A percentile compares a stretch with the other conserved stretches of the same genome.
These are phyloP conservation scores for Diutina ranongensis DNA, from an alignment of 1,139 yeast genomes.

Conservation along the genomic window DNA sequence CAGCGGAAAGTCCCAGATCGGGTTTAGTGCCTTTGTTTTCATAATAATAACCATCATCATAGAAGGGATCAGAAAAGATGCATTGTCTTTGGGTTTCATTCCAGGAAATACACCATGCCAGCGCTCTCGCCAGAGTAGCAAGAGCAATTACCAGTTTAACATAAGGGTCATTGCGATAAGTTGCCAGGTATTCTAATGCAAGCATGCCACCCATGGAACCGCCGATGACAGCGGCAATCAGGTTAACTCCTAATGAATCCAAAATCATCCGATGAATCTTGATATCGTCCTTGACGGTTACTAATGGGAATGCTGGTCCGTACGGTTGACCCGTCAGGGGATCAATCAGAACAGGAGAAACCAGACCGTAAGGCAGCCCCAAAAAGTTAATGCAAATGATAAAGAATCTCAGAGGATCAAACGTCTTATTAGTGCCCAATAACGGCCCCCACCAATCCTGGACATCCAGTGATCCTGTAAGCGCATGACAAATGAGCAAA, in stretches of 20 bases:
- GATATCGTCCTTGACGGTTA: constrained; percentile 86
- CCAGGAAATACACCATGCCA: constrained; percentile 99
- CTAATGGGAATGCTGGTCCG: constrained; percentile 92
- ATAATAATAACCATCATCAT: constrained; percentile 77
- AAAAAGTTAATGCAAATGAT: constrained; percentile 79
- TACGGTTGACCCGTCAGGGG: constrained; percentile 62
- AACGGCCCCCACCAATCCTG: constrained; percentile 99
- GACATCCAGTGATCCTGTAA: constrained; percentile 92
- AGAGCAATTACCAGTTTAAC: constrained; percentile 69
- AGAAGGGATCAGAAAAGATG: constrained; percentile 88
- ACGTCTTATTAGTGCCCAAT: constrained; percentile 74
- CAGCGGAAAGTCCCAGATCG: constrained; percentile 79
- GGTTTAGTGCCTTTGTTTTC: constrained; percentile 59
- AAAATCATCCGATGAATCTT: constrained; percentile 66
- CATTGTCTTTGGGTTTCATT: constrained; percentile 96
- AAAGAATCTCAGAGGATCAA: constrained; percentile 81
- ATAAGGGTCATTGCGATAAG: constrained; percentile 58
- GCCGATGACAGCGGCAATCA: constrained; percentile 79
- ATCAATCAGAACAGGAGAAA: constrained; percentile 77
- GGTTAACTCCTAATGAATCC: constrained; percentile 61
- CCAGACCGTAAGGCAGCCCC: constrained; percentile 95
- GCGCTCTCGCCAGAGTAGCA: constrained; percentile 89
- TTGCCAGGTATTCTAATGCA: constrained; percentile 68
- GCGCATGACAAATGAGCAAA: constrained; percentile 84
- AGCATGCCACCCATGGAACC: constrained; percentile 99